Base-by-base conservation (phyloP, 176 grass and related monocot genomes). In the Zea mays region DNA sequence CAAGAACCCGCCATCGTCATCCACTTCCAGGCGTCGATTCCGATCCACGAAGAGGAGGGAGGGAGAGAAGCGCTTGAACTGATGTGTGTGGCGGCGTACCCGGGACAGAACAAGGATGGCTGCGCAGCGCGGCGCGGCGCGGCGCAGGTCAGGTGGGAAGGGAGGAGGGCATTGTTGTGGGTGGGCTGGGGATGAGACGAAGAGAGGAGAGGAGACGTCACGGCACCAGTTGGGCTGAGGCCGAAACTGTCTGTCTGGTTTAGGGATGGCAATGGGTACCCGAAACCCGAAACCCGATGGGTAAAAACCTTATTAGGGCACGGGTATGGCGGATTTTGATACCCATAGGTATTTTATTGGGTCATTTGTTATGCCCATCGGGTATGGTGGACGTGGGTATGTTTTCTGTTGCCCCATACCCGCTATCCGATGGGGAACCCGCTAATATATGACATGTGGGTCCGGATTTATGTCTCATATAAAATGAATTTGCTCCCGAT, bases 121-220 rank as follows among this genome's bases (percentile, higher is more conserved):
- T 10, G 58, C 27, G 27, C 27, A 27, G 27, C 58, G 67, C 71
- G 71, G 34, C 35, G 72, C 56, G n/a, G n/a, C n/a, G n/a, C n/a
- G 56, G 73, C 60, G 16, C 79, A 14, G 58, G 13, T 73, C 79
- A 73, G 52, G 79, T 46, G 78, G 51, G 78, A 47, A 54, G 14
- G 39, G 57, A 43, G 48, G 75, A 6, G 75, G 44, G 3, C 69
- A 73, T 73, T 71, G 58, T 45, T 27, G 27, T 64, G 34, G 56
- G 38, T 27, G 42, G 10, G 60, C 69, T 72, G 48, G 70, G 75
- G 75, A 78, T 66, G 75, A 65, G 62, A 78, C 27, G 62, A 45
- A 52, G 75, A 39, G 61, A 39, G 34, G 75, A 11, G 60, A n/a
- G 15, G 43, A 38, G 59, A 36, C 2, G 74, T 37, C 36, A 34